Conservation (phyloP, 1,284 basidiomycete species). For the Ceratobasidium sp. region DNA sequence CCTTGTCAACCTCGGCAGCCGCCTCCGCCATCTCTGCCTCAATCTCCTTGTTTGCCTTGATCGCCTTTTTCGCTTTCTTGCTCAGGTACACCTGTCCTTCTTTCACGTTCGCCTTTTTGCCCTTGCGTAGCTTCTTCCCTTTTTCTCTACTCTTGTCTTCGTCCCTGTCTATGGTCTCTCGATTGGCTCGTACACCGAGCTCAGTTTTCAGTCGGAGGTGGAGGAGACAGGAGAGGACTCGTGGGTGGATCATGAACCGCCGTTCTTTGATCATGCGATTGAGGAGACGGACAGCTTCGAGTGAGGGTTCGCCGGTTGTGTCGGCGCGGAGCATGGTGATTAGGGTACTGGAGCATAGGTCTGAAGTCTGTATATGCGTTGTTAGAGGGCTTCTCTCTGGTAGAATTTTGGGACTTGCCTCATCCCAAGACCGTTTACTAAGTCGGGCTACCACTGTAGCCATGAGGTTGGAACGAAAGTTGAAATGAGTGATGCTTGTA, state of each 20-base stretch:
- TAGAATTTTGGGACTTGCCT: constrained; percentile 63
- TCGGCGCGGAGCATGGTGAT: constrained; percentile 86
- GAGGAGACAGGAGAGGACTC: constrained; percentile 87
- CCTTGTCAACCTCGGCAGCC: constrained; percentile 92
- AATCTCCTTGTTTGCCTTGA: constrained; percentile 87
- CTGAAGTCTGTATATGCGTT: constrained; percentile 68
- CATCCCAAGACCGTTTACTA: constrained; percentile 89
- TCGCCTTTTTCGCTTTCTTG: constrained; percentile 85
- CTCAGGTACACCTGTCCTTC: constrained; percentile 80
- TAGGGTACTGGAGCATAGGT: constrained; percentile 84
- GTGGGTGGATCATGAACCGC: constrained; percentile 89
- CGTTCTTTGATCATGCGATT: constrained; percentile 98
- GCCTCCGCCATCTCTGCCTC: constrained; percentile 93
- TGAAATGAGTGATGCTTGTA: constrained; percentile 92
- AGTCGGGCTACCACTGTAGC: constrained; percentile 85
- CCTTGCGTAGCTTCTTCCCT: constrained; percentile 62
- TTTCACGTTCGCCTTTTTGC: constrained; percentile 65
- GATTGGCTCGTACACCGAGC: constrained; percentile 77
- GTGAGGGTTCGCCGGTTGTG: constrained; percentile 79
- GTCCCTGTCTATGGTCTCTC: constrained; percentile 67
- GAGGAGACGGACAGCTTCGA: constrained; percentile 90
- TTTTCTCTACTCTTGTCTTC: constrained; percentile 61
- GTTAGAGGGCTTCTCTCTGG: background rate
- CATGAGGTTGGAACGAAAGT: constrained; percentile 95
- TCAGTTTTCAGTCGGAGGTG: constrained; percentile 91